phyloP scores from a whole-genome alignment of 2,329 filamentous ascomycete genomes.

The Colletotrichum acutatum region DNA sequence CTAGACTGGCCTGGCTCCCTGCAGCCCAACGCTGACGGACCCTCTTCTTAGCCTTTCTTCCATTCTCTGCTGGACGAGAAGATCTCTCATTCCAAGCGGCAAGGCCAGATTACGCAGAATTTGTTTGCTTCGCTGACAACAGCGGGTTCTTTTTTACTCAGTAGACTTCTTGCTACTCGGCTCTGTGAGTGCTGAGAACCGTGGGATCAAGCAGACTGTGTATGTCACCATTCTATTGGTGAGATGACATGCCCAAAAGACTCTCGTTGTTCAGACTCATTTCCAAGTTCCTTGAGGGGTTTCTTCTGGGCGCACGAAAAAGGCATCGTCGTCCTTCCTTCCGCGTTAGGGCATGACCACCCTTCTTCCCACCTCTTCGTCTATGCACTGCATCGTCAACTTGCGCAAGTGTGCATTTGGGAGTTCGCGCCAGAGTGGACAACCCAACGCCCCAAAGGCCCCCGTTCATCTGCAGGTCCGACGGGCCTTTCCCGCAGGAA shows the following conservation, averaged over 20 bases:
- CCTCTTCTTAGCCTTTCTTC: slow-evolving; percentile 32
- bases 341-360: slow-evolving; percentile 27
- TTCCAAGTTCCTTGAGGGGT: not conserved
- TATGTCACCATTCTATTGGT: no score
- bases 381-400: slow-evolving; percentile 18
- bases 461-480: slow-evolving; percentile 33
- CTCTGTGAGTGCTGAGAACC: no score
- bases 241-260: no score
- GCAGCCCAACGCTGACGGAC: slow-evolving; percentile 24
- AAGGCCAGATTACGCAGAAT: not conserved
- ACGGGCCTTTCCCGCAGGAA: slow-evolving; percentile 30
- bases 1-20: not conserved
- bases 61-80: slow-evolving; percentile 12
- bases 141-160: not conserved
- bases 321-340: not conserved
- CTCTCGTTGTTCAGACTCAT: not conserved
- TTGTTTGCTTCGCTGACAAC: not conserved
- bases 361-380: not conserved
- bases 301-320: not conserved
- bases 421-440: slow-evolving; percentile 18
- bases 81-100: not conserved
- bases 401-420: slow-evolving; percentile 25
- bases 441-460: not conserved
- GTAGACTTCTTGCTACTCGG: not conserved
- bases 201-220: no score